Evolutionary conservation across 2,329 filamentous ascomycete species (phyloP).

Genomic region (Fusarium pilosicola): DNA sequence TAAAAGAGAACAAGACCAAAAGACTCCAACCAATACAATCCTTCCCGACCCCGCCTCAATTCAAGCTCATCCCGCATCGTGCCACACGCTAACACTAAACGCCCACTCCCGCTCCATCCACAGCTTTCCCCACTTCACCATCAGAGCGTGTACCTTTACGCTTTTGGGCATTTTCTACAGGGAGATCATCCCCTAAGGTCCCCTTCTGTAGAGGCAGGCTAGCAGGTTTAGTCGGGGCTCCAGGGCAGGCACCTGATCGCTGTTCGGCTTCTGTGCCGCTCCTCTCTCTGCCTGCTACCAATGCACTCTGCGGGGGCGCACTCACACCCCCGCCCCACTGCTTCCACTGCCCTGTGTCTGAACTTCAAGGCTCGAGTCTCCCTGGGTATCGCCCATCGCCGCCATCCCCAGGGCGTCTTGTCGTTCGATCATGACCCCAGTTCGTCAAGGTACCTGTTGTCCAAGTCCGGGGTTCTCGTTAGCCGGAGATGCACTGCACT

Average conservation of each 20-base stretch:
- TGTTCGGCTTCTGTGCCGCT: slow-evolving; percentile 30
- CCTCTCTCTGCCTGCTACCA: not conserved
- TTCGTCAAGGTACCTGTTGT: not conserved
- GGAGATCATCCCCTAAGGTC: not conserved
- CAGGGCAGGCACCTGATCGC: slow-evolving; percentile 22
- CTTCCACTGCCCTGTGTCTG: not conserved
- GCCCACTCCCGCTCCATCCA: slow-evolving; percentile 15
- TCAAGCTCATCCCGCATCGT: slow-evolving; percentile 35
- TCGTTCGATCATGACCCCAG: slow-evolving; percentile 36
- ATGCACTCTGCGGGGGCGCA: slow-evolving; percentile 9
- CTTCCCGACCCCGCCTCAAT: slow-evolving; percentile 31
- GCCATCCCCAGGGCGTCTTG: slow-evolving; percentile 18
- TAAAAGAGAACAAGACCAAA: not conserved
- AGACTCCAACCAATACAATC: slow-evolving; percentile 15
- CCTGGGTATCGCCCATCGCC: slow-evolving; percentile 22
- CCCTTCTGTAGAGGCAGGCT: slow-evolving; percentile 7
- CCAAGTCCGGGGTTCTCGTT: slow-evolving; percentile 4
- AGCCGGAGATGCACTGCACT: slow-evolving; percentile 3
- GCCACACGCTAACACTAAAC: slow-evolving; percentile 12
- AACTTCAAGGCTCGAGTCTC: not conserved
- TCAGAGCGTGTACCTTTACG: slow-evolving; percentile 3
- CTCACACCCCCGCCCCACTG: slow-evolving; percentile 36
- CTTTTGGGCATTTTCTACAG: slow-evolving; percentile 1
- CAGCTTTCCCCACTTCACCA: slow-evolving; percentile 11
- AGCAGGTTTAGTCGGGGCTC: slow-evolving; percentile 12